Base-by-base conservation (phyloP, 2,329 filamentous ascomycete genomes). In the Thelonectria rubi region DNA sequence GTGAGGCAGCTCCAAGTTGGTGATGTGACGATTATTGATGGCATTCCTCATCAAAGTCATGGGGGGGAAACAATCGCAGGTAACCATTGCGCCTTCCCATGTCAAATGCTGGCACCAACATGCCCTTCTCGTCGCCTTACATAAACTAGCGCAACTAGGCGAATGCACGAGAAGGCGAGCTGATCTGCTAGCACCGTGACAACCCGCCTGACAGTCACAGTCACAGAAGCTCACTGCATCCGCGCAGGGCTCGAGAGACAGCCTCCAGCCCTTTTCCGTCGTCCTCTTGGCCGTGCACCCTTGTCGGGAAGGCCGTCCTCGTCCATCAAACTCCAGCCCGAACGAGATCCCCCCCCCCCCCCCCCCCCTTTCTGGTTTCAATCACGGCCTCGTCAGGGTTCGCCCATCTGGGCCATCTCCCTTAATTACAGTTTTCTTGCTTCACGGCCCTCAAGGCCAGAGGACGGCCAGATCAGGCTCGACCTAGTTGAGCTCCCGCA, bases 401-500 rank as follows among this genome's bases (percentile, higher is more conserved):
- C 14, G 52, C 15, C 53, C 34, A 52, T 56, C 53, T 24, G 24
- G 24, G 42, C 34, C 47, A 12, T 11, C 24, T 42, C 7, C 24
- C 24, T 24, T 24, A 24, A 24, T 24, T 24, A 24, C 24, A 7
- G 4, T 24, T 24, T 7, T 24, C 24, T 24, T 7, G 7, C 24
- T 4, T 4, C 24, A 4, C 7, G 4, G 24, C 24, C 24, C 7
- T 24, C 7, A 4, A 24, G 7, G 24, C 24, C 24, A 24, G 7
- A 24, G 7, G 24, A 24, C 24, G 24, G 18, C 15, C 57, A 20
- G 52, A 50, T 52, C 65, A 14, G 58, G 48, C 53, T 18, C 37
- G 49, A 58, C 34, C 57, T 70, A 69, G 64, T 53, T 57, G 53
- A 62, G 64, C 65, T 66, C 54, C 48, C 61, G 58, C 67, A 59